Conservation (phyloP, 768 basidiomycete genomes). For the Omphalotus guepiniiformis region DNA sequence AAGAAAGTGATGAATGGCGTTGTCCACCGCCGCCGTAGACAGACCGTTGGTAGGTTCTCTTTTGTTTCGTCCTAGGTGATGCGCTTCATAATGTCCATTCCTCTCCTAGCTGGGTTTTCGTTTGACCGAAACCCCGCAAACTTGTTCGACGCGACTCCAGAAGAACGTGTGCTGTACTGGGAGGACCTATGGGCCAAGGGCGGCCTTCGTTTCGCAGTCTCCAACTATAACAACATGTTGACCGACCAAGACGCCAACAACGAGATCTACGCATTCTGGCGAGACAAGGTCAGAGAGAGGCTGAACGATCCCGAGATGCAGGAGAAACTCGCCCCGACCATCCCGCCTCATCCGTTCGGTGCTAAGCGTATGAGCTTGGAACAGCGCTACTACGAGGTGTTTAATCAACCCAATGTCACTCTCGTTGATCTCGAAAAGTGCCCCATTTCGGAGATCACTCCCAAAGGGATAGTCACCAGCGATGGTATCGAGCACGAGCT, state of each 20-base stretch:
- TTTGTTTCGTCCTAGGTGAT: background rate
- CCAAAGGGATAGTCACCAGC: conserved; percentile 10
- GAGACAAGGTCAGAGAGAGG: conserved; percentile 3
- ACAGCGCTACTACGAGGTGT: conserved; percentile 9
- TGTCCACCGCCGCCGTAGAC: conserved; percentile 16
- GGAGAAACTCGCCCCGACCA: conserved; percentile 4
- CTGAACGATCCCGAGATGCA: background rate
- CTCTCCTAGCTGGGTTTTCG: conserved; percentile 1
- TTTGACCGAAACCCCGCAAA: conserved; percentile 1
- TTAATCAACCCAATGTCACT: conserved; percentile 13
- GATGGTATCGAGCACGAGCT: conserved; percentile 13
- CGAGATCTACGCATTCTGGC: conserved; percentile 7
- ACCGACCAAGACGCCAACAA: conserved; percentile 1
- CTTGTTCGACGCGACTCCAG: conserved; percentile 6
- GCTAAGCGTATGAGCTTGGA: conserved; percentile 5
- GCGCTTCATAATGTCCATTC: no score
- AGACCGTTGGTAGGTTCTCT: conserved; percentile 13
- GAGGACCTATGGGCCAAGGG: conserved; percentile 13
- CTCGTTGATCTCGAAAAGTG: conserved; percentile 14
- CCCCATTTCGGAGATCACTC: conserved; percentile 13
- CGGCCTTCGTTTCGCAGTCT: conserved; percentile 7
- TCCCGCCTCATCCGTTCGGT: conserved; percentile 1
- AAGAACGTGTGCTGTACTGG: conserved; percentile 11
- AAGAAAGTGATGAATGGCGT: conserved; percentile 17
- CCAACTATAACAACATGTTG: conserved; percentile 7